Base-by-base conservation (phyloP, 768 basidiomycete genomes). In the Boletus fagicola region DNA sequence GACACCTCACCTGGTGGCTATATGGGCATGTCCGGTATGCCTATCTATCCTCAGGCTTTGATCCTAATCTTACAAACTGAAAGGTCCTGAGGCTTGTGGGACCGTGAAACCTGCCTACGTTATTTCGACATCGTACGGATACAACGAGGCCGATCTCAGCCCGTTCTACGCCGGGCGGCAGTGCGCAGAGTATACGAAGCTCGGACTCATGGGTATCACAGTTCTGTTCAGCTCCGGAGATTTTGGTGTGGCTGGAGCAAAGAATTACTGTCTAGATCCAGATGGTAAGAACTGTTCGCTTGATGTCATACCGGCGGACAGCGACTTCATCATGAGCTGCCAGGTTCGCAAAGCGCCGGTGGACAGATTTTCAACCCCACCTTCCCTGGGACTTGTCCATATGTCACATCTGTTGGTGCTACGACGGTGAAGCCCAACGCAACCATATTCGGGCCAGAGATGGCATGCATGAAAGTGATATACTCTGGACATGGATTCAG, bases 321-420 rank as follows among this genome's bases (percentile, higher is more conserved):
- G 11, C 8, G 12, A 44, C 48, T 24, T 49, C 10, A 53, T 49
- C 26, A 33, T 13, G 11, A 11, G 10, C 5, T 26, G 9, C 16
- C 22, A 66, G 62, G 61, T 22, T 48, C 52, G n/a, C 62, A 76
- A 71, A 79, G 78, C 2, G 74, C 78, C 39, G 73, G 76, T 56
- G 84, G 83, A 24, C 77, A 42, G 8, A 47, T 60, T 10, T 85
- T 86, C 77, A 82, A 81, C 53, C 84, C 85, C 13, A 62, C 68
- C 7, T 83, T 78, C 75, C 81, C 79, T 11, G 71, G 60, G 8
- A 75, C 77, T 0, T 82, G 81, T 59, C 80, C 81, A 1, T 82
- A 76, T 51, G 67, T 82, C 26, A 82, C 81, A 20, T 75, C 81
- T 7, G 78, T 83, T 39, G 81, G 82, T 12, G 67, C 76, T 0